A percentile compares a stretch with the other conserved stretches of the same genome.
Conservation (phyloP, 768 basidiomycete genomes). For the Boletus sp. region DNA sequence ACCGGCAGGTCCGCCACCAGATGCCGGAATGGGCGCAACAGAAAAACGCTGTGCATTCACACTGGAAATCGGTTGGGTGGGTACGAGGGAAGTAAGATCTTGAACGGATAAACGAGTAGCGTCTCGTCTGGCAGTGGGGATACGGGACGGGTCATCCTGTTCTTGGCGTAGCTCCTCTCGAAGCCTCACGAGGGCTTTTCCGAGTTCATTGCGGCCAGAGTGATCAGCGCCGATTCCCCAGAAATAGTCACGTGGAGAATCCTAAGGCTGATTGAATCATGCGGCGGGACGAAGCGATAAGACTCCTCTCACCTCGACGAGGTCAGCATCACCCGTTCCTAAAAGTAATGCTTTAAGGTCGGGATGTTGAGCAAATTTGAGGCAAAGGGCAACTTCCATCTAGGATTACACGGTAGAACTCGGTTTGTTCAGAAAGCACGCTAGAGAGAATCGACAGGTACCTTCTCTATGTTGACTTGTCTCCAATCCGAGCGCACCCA, state of each 20-base stretch:
- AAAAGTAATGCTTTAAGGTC: constrained; percentile 60
- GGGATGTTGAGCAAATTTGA: constrained; percentile 70
- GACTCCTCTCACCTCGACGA: constrained; percentile 57
- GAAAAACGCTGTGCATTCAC: constrained; percentile 7
- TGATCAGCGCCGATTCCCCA: constrained; percentile 74
- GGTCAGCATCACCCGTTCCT: constrained; percentile 60
- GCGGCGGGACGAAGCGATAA: neutral
- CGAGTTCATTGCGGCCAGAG: constrained; percentile 70
- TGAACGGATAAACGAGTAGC: constrained; percentile 32
- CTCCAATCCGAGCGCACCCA: constrained; percentile 68
- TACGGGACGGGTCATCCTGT: constrained; percentile 22
- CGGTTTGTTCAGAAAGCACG: neutral
- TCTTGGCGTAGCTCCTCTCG: constrained; percentile 50
- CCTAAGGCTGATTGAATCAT: constrained; percentile 34
- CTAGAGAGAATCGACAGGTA: constrained; percentile 21
- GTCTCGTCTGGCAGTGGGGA: constrained; percentile 30
- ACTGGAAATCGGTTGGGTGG: constrained; percentile 3
- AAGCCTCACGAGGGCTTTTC: constrained; percentile 65
- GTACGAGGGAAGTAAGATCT: constrained; percentile 28
- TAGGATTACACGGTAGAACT: constrained; percentile 21
- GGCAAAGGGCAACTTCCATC: constrained; percentile 66
- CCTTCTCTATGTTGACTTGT: constrained; percentile 64
- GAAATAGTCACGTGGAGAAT: constrained; percentile 75
- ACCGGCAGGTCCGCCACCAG: neutral
- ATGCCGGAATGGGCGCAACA: neutral